Conservation (phyloP, 2,329 filamentous ascomycete genomes). For the Metarhizium sp. region DNA sequence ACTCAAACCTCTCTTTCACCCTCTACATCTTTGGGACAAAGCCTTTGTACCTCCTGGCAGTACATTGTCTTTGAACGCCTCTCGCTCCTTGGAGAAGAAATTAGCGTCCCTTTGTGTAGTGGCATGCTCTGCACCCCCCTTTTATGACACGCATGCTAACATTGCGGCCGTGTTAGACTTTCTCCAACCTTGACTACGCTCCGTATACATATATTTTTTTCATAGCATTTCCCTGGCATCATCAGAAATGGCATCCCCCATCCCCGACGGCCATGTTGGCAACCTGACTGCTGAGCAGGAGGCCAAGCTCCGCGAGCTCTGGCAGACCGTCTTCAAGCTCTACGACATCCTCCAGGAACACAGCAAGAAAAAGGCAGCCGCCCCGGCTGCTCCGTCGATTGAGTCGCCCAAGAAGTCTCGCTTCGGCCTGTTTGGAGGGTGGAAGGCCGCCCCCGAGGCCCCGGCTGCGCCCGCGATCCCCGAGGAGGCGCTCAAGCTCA, state of each 20-base stretch:
- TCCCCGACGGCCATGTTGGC: conserved; percentile 10
- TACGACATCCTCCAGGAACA: conserved; percentile 9
- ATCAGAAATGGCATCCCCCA: not conserved
- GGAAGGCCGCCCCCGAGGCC: not conserved
- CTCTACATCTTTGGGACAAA: too few relatives aligned
- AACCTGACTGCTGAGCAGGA: conserved; percentile 15
- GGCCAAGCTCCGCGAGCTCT: conserved; percentile 15
- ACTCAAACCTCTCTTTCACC: too few relatives aligned
- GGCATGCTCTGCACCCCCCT: too few relatives aligned
- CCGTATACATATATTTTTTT: not conserved
- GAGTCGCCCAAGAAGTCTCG: conserved; percentile 6
- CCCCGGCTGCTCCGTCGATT: not conserved
- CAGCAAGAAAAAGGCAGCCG: not conserved
- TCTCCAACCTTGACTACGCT: too few relatives aligned
- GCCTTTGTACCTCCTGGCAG: too few relatives aligned
- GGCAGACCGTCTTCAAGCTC: conserved; percentile 13
- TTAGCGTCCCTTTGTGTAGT: too few relatives aligned
- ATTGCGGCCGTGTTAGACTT: too few relatives aligned
- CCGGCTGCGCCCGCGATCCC: not conserved
- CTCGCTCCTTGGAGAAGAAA: too few relatives aligned
- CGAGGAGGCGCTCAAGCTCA: conserved; percentile 5
- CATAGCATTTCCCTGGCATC: too few relatives aligned
- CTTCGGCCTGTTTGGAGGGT: conserved; percentile 4
- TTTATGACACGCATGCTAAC: too few relatives aligned
- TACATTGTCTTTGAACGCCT: too few relatives aligned